These are phyloP conservation scores for Candida chauliodis DNA, from an alignment of 805 yeast genomes.

Conservation along the genomic window DNA sequence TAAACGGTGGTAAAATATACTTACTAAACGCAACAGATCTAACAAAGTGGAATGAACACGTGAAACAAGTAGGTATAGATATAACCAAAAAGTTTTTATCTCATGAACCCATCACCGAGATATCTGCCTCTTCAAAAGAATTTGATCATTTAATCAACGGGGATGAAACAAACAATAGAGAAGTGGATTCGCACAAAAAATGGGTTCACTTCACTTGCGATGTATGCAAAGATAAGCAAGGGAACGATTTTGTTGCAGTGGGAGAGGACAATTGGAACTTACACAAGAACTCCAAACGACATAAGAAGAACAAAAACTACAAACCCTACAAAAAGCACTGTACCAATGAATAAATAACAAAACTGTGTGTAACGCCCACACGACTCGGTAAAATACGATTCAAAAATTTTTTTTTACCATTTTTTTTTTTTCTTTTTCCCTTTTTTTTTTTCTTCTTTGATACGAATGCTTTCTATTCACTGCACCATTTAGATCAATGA, in stretches of 20 bases:
- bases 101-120: conserved; percentile 3
- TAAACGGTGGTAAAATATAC: conserved; percentile 62
- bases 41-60: conserved; percentile 54
- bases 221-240: conserved; percentile 55
- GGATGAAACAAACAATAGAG: conserved; percentile 34
- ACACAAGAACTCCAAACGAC: conserved; percentile 69
- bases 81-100: conserved; percentile 41
- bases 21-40: conserved; percentile 78
- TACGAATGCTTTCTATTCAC: conserved; percentile 39
- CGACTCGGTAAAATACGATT: not conserved
- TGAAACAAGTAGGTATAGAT: conserved; percentile 49
- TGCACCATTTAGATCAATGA: conserved; percentile 33
- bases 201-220: conserved; percentile 75
- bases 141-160: conserved; percentile 17
- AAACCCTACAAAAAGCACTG: too few relatives aligned
- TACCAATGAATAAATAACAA: too few relatives aligned
- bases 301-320: conserved; percentile 46
- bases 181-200: conserved; percentile 27
- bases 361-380: not conserved
- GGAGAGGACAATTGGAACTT: conserved; percentile 70
- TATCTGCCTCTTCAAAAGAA: conserved; percentile 22
- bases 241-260: conserved; percentile 58
- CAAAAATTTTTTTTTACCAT: too few relatives aligned
- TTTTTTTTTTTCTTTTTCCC: conserved; percentile 3
- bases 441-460: conserved; percentile 23